Evolutionary conservation across 805 yeast species (phyloP), one percentile per base, ranked within the genome.

Genomic region (Starmera quercuum): DNA sequence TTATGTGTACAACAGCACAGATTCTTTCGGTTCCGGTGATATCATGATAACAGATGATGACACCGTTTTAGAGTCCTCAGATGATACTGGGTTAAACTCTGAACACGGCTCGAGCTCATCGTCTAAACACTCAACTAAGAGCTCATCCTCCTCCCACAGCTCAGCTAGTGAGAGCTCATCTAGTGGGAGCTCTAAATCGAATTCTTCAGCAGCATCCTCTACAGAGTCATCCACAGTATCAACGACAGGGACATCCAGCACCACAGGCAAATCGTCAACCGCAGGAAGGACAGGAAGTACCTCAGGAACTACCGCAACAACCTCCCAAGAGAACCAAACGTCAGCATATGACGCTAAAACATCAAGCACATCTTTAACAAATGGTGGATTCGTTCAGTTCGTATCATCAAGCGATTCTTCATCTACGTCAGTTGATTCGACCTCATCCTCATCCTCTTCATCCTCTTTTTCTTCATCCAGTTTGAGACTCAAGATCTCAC

Each of bases 41-140:
- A 63, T 88, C 30, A 66, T 64, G 49, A 66, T 87, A 48, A 73
- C 88, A 14, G 74, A 80, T 51, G 73, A 75, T 32, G 63, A 63
- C 46, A 73, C 87, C 5, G 59, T 69, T 49, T 59, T 87, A 39
- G 82, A 75, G 11, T 66, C 73, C 28, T 50, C 56, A n/a, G 76
- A 69, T 20, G 83, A 78, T 20, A 64, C 78, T 20, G 96, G 96
- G 9, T 61, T 74, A 31, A 70, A 83, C 46, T 75, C 78, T 13
- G 64, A 68, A 32, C 46, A 42, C n/a, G 51, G 44, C 3, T 41
- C 41, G 16, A 36, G 41, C 4, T 32, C 43, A 2, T 36, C 52
- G 7, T 36, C 51, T 3, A 36, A 46, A 11, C 28, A 40, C 6
- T 36, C 47, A 13, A 33, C 51, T 1, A 35, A 52, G 4, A 33